These are phyloP conservation scores for Hypsizygus ulmarius DNA, from an alignment of 1,284 basidiomycete genomes.

Conservation along the genomic window DNA sequence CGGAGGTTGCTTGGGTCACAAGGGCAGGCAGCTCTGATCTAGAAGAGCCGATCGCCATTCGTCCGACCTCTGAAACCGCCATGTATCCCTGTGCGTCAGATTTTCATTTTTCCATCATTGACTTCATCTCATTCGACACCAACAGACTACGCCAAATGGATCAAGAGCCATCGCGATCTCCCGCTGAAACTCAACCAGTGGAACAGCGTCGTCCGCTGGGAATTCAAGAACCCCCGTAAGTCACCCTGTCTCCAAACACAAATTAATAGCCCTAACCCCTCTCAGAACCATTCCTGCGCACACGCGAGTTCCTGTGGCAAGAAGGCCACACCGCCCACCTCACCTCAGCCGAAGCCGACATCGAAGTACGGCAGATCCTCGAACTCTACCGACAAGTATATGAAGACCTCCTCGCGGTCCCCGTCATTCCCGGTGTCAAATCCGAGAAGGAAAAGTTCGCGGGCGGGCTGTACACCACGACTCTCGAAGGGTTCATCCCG, in stretches of 20 bases:
- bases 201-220: constrained; percentile 99
- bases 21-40: constrained; percentile 93
- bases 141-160: constrained; percentile 95
- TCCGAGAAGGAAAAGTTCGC: constrained; percentile 99
- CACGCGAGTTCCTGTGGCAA: constrained; percentile 99
- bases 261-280: neutral
- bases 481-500: constrained; percentile 97
- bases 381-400: constrained; percentile 97
- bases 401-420: constrained; percentile 95
- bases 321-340: constrained; percentile 98
- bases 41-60: constrained; percentile 96
- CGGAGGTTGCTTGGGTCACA: constrained; percentile 99
- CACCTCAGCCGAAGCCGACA: constrained; percentile 86
- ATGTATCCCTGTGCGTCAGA: constrained; percentile 88
- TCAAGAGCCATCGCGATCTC: constrained; percentile 95
- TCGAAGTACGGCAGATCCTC: constrained; percentile 91
- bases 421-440: constrained; percentile 95
- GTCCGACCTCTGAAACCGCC: constrained; percentile 96
- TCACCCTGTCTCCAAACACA: constrained; percentile 6
- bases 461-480: constrained; percentile 97
- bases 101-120: neutral
- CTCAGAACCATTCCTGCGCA: constrained; percentile 94
- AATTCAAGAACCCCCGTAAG: constrained; percentile 97
- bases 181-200: constrained; percentile 98
- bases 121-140: constrained; percentile 8